phyloP scores from a whole-genome alignment of 495 filamentous ascomycete genomes.

The Aspergillus bridgeri region DNA sequence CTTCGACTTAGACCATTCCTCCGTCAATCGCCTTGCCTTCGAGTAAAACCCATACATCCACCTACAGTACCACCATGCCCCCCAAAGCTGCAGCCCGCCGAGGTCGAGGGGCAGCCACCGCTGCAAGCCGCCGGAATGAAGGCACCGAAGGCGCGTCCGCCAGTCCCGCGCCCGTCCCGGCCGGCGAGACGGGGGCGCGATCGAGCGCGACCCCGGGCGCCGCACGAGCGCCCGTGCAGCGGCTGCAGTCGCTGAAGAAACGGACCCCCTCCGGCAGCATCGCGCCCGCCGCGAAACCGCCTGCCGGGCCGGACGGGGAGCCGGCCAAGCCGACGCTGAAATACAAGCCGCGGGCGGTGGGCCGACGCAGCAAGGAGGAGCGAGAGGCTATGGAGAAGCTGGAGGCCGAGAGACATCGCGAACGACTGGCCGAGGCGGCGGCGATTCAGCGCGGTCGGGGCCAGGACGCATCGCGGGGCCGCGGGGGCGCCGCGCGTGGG shows the following conservation, averaged over 20 bases:
- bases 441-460: slow-evolving; percentile 39
- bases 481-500: slow-evolving; percentile 27
- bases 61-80: slow-evolving; percentile 33
- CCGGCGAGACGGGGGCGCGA: not conserved
- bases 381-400: slow-evolving; percentile 47
- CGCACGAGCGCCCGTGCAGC: slow-evolving; percentile 37
- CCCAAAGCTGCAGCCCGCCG: slow-evolving; percentile 40
- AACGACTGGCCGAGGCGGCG: slow-evolving; percentile 43
- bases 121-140: slow-evolving; percentile 3
- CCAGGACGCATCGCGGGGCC: slow-evolving; percentile 16
- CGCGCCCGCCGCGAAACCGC: slow-evolving; percentile 19
- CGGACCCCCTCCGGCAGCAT: slow-evolving; percentile 40
- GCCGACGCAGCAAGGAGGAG: slow-evolving; percentile 51
- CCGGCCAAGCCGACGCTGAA: slow-evolving; percentile 42
- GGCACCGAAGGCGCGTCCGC: slow-evolving; percentile 12
- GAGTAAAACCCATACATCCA: not conserved
- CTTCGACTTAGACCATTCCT: not conserved
- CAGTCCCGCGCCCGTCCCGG: slow-evolving; percentile 9
- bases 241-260: slow-evolving; percentile 43
- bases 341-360: slow-evolving; percentile 43
- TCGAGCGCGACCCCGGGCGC: slow-evolving; percentile 10
- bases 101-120: slow-evolving; percentile 20
- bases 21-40: not conserved
- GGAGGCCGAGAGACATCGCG: slow-evolving; percentile 45
- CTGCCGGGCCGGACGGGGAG: slow-evolving; percentile 22